Evolutionary conservation across 1,284 basidiomycete genomes (phyloP).

Genomic region (Singerocomus inundabilis): DNA sequence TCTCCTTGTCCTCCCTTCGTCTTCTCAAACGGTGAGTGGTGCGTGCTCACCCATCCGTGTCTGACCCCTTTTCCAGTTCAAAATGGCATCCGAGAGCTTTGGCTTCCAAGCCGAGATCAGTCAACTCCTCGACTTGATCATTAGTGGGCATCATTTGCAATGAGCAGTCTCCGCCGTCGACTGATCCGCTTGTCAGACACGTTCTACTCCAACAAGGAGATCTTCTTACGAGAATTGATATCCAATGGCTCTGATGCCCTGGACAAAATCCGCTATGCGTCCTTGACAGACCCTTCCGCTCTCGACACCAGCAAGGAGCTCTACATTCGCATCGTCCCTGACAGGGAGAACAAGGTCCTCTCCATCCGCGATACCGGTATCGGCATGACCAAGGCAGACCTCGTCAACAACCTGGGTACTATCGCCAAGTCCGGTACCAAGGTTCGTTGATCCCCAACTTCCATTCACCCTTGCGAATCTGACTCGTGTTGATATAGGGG

Average conservation of each 20-base stretch:
- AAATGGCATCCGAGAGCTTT: constrained; percentile 81
- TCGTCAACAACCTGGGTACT: constrained; percentile 99
- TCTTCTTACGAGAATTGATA: constrained; percentile 95
- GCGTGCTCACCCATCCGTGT: neutral
- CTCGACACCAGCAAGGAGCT: constrained; percentile 90
- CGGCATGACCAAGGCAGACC: constrained; percentile 98
- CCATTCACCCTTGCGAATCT: constrained; percentile 8
- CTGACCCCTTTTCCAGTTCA: constrained; percentile 22
- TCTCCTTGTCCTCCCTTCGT: constrained; percentile 1
- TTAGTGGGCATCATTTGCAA: constrained; percentile 55
- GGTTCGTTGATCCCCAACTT: constrained; percentile 38
- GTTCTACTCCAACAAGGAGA: constrained; percentile 99
- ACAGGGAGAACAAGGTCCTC: constrained; percentile 95
- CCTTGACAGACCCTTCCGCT: constrained; percentile 85
- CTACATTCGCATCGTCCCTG: constrained; percentile 87
- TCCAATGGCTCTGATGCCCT: constrained; percentile 93
- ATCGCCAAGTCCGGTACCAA: constrained; percentile 98
- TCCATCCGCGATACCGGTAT: constrained; percentile 95
- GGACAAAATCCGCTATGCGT: constrained; percentile 95
- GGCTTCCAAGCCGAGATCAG: constrained; percentile 98
- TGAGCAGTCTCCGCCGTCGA: neutral
- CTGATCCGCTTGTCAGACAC: constrained; percentile 58
- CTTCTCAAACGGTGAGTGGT: constrained; percentile 20
- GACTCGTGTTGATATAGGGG: constrained; percentile 53
- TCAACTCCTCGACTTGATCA: constrained; percentile 89